Evolutionary conservation across 345 rosid genomes (phyloP).

Genomic region (Syzygium aqueum): DNA sequence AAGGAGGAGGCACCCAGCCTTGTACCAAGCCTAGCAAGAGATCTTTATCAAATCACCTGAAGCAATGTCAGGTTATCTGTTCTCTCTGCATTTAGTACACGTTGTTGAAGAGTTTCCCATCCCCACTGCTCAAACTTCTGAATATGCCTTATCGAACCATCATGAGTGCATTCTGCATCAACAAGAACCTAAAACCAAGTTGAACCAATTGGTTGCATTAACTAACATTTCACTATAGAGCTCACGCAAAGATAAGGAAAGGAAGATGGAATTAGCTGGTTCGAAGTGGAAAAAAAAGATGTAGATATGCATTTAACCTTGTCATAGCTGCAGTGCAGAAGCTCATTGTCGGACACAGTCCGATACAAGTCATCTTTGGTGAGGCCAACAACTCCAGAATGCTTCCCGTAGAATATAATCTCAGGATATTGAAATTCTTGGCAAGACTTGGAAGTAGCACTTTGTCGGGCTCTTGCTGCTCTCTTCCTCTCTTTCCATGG

Average conservation of each 20-base stretch:
- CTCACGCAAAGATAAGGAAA: not conserved
- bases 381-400: constrained; percentile 71
- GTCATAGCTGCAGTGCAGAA: constrained; percentile 51
- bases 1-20: not conserved
- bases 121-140: constrained; percentile 97
- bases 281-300: not conserved
- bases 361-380: constrained; percentile 41
- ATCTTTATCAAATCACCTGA: constrained; percentile 41
- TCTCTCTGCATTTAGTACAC: constrained; percentile 78
- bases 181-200: constrained; percentile 65
- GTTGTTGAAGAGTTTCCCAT: constrained; percentile 82
- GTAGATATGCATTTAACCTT: constrained; percentile 36
- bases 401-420: constrained; percentile 61
- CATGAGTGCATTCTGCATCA: constrained; percentile 99
- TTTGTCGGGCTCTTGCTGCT: constrained; percentile 37
- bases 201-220: constrained; percentile 3
- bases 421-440: constrained; percentile 37
- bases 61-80: constrained; percentile 60
- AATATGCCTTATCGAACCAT: constrained; percentile 82
- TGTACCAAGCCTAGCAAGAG: not conserved
- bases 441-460: constrained; percentile 12
- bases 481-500: constrained; percentile 86
- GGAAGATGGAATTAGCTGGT: not conserved
- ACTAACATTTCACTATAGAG: not conserved
- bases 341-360: constrained; percentile 18